These are phyloP conservation scores for Zygosaccharomyces bisporus DNA, from an alignment of 805 yeast species.

Conservation along the genomic window DNA sequence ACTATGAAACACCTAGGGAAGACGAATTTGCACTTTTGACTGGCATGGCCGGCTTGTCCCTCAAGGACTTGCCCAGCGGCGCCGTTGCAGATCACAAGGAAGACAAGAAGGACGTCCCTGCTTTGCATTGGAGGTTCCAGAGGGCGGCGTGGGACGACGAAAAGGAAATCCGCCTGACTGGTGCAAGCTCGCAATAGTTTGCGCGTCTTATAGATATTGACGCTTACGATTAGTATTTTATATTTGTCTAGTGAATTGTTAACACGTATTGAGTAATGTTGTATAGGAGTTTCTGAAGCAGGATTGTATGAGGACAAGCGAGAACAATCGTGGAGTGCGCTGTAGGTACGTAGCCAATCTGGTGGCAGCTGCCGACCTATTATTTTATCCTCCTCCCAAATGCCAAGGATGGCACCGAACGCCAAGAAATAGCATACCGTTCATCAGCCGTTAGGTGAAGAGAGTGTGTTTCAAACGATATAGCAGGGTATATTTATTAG, in stretches of 20 bases:
- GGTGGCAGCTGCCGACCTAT: no score
- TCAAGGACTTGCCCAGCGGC: constrained; percentile 66
- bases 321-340: no score
- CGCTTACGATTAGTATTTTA: constrained; percentile 5
- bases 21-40: constrained; percentile 43
- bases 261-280: not conserved
- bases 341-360: no score
- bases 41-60: constrained; percentile 52
- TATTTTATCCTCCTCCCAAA: no score
- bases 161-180: constrained; percentile 42
- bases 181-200: constrained; percentile 6
- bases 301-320: no score
- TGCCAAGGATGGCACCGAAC: no score
- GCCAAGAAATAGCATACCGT: no score
- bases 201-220: constrained; percentile 11
- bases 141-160: constrained; percentile 55
- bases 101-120: constrained; percentile 44
- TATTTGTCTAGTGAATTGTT: constrained; percentile 5
- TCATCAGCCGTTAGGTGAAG: no score
- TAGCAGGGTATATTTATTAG: no score
- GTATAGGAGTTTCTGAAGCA: no score
- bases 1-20: constrained; percentile 35
- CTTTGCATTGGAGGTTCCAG: constrained; percentile 67
- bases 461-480: no score
- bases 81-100: constrained; percentile 52